Conservation (phyloP, 2,329 filamentous ascomycete genomes). For the Calonectria naviculata region DNA sequence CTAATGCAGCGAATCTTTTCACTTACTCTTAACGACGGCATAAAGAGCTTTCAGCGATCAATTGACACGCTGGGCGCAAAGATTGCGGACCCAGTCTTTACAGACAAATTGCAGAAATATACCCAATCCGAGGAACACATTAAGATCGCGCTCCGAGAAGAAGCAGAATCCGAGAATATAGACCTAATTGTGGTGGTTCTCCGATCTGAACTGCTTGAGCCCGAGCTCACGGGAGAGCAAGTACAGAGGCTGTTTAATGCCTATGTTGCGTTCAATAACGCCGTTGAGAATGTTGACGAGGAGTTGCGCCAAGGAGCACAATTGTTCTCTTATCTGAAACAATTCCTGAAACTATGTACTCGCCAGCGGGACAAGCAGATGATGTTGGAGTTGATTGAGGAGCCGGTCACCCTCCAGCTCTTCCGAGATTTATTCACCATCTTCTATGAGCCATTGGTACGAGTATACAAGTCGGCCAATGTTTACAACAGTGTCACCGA, state of each 20-base stretch:
- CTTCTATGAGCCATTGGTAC: slow-evolving; percentile 96
- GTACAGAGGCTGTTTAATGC: slow-evolving; percentile 91
- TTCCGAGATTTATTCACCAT: slow-evolving; percentile 98
- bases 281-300: slow-evolving; percentile 89
- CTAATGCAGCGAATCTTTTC: slow-evolving; percentile 95
- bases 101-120: slow-evolving; percentile 84
- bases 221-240: slow-evolving; percentile 78
- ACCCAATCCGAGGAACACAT: slow-evolving; percentile 79
- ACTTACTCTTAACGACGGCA: slow-evolving; percentile 90
- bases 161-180: slow-evolving; percentile 78
- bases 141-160: slow-evolving; percentile 78
- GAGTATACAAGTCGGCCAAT: slow-evolving; percentile 98
- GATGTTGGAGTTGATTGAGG: slow-evolving; percentile 96
- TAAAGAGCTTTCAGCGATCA: slow-evolving; percentile 84
- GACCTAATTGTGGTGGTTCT: slow-evolving; percentile 90
- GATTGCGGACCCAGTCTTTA: slow-evolving; percentile 83
- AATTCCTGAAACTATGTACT: slow-evolving; percentile 91
- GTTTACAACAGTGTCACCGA: slow-evolving; percentile 98
- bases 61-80: slow-evolving; percentile 83
- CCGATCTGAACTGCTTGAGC: slow-evolving; percentile 80
- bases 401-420: slow-evolving; percentile 95
- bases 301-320: slow-evolving; percentile 91
- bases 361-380: slow-evolving; percentile 94
- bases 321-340: slow-evolving; percentile 94
- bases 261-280: slow-evolving; percentile 95